Conservation (phyloP, 768 basidiomycete genomes). For the Lactarius psammicola region DNA sequence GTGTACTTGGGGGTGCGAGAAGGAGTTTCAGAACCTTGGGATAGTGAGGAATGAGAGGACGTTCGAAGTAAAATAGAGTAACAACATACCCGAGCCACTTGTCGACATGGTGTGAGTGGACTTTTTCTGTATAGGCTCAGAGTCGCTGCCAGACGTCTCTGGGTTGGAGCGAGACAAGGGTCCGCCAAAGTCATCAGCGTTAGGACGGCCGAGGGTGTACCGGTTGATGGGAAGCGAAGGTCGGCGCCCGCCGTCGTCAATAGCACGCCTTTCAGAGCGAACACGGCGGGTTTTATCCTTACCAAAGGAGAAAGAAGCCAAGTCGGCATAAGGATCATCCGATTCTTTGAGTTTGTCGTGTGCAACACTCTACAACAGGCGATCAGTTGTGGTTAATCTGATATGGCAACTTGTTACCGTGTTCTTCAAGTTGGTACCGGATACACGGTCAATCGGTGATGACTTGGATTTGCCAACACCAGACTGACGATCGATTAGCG, state of each 20-base stretch:
- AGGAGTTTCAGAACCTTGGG: constrained; percentile 17
- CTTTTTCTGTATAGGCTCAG: constrained; percentile 58
- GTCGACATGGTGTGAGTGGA: constrained; percentile 47
- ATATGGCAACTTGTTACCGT: background rate
- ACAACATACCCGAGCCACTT: constrained; percentile 36
- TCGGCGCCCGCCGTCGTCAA: constrained; percentile 42
- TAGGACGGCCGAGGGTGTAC: too few species aligned
- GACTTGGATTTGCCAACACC: constrained; percentile 1
- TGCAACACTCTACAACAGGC: background rate
- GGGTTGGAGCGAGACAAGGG: too few species aligned
- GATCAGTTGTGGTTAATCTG: background rate
- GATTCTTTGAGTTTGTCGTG: background rate
- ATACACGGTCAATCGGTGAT: background rate
- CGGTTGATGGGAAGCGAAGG: too few species aligned
- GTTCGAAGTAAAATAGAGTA: constrained; percentile 32
- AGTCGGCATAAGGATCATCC: constrained; percentile 31
- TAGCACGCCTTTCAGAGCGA: constrained; percentile 43
- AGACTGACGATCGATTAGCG: background rate
- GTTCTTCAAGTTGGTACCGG: background rate
- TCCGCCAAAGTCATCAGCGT: too few species aligned
- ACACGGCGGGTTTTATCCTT: constrained; percentile 32
- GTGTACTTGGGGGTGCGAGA: constrained; percentile 49
- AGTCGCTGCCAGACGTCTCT: too few species aligned
- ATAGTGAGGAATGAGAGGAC: constrained; percentile 24
- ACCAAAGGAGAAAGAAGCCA: constrained; percentile 45